These are phyloP conservation scores for Castanospermum australe DNA, from an alignment of 306 rosid genomes.

Conservation along the genomic window DNA sequence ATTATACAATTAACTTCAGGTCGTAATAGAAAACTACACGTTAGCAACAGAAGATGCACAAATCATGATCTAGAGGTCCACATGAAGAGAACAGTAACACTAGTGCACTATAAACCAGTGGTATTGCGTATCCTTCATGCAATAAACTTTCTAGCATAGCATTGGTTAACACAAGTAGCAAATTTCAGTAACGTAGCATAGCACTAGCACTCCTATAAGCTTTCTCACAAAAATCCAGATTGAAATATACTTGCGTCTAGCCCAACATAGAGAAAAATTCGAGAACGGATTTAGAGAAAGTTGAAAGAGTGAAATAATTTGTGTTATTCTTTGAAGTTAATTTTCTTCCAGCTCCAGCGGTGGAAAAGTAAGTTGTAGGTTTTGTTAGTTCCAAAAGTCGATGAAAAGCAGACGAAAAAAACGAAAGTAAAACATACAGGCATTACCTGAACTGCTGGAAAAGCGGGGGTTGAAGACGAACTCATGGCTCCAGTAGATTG, in stretches of 20 bases:
- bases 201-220: not conserved
- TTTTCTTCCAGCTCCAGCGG: not conserved
- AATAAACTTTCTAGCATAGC: not conserved
- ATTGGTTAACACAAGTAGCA: too few species aligned
- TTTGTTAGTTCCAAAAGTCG: not conserved
- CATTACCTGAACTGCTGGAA: constrained; percentile 53
- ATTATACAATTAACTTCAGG: constrained; percentile 1
- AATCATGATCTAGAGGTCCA: not conserved
- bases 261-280: not conserved
- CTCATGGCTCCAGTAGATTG: constrained; percentile 36
- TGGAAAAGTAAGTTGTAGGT: not conserved
- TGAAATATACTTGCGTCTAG: not conserved
- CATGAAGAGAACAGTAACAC: not conserved
- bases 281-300: not conserved
- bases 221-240: not conserved
- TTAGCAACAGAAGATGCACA: not conserved
- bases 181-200: not conserved
- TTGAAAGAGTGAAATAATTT: not conserved
- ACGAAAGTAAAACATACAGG: not conserved
- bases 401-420: not conserved
- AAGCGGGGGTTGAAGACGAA: constrained; percentile 50
- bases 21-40: not conserved
- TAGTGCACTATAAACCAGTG: not conserved
- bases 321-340: not conserved
- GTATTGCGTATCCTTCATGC: not conserved